Base-by-base conservation (phyloP, 2,329 filamentous ascomycete species). In the Calonectria henricotiae region DNA sequence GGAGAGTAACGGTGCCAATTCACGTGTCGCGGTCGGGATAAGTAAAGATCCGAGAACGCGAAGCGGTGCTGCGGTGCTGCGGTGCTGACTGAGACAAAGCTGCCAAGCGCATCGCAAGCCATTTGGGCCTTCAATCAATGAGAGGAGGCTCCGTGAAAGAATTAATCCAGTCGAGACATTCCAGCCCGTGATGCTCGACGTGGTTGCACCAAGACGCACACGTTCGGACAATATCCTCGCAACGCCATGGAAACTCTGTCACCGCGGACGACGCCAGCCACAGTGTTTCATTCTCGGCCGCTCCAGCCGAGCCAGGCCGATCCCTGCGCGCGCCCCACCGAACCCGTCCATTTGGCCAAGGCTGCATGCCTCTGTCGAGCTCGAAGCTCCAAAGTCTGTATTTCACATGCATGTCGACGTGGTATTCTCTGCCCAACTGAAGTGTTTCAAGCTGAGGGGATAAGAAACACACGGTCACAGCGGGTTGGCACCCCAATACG, bases 21-120 rank as follows among this genome's bases (percentile, higher is more conserved):
- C 35, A 58, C 51, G 51, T 58, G 51, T 58, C 35, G 25, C 32
- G 32, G 39, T 17, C 51, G 51, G 51, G 51, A 58, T 58, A 58
- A 58, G 51, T 58, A 58, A 58, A 58, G 51, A 58, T 58, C 51
- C 51, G 51, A 58, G 51, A 39, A 23, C 35, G 15, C 32, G 32
- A 23, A 9, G 20, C n/a, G 20, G 51, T 3, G 51, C 51, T 39
- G 51, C 20, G 20, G 20, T 20, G 20, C 20, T 20, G 20, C n/a
- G 20, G 51, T 3, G 51, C 51, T 39, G 51, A 58, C 51, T 39
- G 51, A 58, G 51, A 58, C 51, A 30, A 25, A 5, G 8, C 20
- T 12, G 49, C 49, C 17, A 5, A 6, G 13, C 51, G 30, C 32
- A 55, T 35, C 32, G 32, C 32, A 37, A 35, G 51, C 51, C n/a